Evolutionary conservation across 441 rosid genomes (phyloP), one percentile per base, ranked within the genome.

Genomic region (Populus hybrid): DNA sequence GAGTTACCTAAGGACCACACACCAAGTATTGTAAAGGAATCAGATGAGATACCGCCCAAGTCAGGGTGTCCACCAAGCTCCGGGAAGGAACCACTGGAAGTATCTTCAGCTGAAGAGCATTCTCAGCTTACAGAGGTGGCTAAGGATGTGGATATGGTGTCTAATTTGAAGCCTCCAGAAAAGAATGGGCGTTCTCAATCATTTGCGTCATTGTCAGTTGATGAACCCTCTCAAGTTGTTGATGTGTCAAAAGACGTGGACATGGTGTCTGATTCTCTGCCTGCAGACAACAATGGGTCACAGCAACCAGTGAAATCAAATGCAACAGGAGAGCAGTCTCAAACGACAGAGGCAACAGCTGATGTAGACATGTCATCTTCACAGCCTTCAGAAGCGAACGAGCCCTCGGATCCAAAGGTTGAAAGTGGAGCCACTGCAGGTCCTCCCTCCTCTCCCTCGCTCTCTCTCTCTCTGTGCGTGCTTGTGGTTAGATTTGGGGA

Each of bases 341-440:
- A 83, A 73, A 78, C 81, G 34, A n/a, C 77, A 38, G 89, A 84
- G n/a, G 75, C 81, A 75, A 65, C 86, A 20, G 79, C 77, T 74
- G 88, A 86, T 85, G 80, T 81, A 28, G 91, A 85, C 73, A 81
- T 86, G 89, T 73, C 75, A 69, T 75, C 86, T 86, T 65, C 82
- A 34, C 75, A 72, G 74, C 79, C 82, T 40, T 66, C 84, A 26
- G 86, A 85, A 72, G 79, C 72, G 76, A 81, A 28, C 4, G 30
- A 86, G 61, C 81, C 83, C 79, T 78, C 57, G 73, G 77, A 77
- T 69, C 79, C 84, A n/a, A 79, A 67, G 38, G 79, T 81, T 70
- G 93, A 83, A 86, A 90, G 86, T 82, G 91, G 86, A 89, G 76
- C 75, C 73, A 75, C 72, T 72, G 80, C 84, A 84, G 88, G 90